A percentile compares a stretch with the other conserved stretches of the same genome.
Conservation (phyloP, 108 stramenopile genomes). For the Cyclotella baltica region DNA sequence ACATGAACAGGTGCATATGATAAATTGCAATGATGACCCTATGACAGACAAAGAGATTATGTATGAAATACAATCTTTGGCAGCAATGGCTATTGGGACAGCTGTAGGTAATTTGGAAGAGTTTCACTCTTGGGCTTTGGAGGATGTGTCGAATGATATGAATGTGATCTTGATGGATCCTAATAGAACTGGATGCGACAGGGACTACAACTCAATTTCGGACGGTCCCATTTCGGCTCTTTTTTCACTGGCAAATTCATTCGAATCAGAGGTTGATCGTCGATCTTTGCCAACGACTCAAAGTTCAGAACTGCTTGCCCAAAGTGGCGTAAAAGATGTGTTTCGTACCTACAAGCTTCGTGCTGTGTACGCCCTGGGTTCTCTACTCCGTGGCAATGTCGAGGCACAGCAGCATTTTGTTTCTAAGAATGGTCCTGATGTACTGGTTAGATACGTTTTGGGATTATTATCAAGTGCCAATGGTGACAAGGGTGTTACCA, state of each 20-base stretch:
- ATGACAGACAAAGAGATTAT: constrained; percentile 23
- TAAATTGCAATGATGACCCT: background rate
- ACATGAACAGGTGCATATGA: constrained; percentile 54
- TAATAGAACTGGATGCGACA: background rate
- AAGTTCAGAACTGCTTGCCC: background rate
- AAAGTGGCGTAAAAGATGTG: background rate
- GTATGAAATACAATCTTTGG: constrained; percentile 69
- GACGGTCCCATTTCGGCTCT: background rate
- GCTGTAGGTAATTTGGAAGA: constrained; percentile 93
- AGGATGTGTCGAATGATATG: constrained; percentile 42
- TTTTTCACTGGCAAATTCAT: background rate
- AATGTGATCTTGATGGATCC: background rate
- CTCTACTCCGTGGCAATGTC: constrained; percentile 78
- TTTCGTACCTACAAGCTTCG: constrained; percentile 35
- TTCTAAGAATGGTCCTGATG: constrained; percentile 40
- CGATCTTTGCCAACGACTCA: background rate
- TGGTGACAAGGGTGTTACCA: constrained; percentile 19
- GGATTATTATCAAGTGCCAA: constrained; percentile 26
- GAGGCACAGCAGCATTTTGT: constrained; percentile 64
- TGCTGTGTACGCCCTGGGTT: constrained; percentile 76
- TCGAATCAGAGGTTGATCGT: background rate
- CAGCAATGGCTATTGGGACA: constrained; percentile 91
- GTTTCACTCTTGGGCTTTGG: constrained; percentile 82
- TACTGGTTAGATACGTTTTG: constrained; percentile 35
- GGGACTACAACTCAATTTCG: background rate